Evolutionary conservation across 768 basidiomycete genomes (phyloP), one percentile per base, ranked within the genome.

Genomic region (Serpula lacrymans): DNA sequence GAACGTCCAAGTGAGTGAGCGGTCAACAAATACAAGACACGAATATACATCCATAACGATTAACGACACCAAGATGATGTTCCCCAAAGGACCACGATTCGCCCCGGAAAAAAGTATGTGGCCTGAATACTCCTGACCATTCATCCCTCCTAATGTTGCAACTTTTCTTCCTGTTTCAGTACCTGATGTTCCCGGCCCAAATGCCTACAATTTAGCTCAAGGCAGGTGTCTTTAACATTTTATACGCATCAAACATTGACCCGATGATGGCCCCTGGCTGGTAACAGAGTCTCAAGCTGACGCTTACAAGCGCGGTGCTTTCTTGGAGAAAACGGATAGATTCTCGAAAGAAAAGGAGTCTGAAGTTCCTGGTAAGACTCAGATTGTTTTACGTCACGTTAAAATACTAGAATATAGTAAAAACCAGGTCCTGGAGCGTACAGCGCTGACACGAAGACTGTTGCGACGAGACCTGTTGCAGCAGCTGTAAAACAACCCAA

Each of bases 261-360:
- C 22, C 13, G 13, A 8, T 5, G 12, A 10, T 17, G 10, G 18
- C 24, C 20, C 9, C 18, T 18, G n/a, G n/a, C n/a, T n/a, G n/a
- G n/a, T n/a, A n/a, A n/a, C 41, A 72, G 73, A 73, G 10, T 68
- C 74, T 0, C 64, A 66, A 16, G 61, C 67, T 17, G 77, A 79
- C 21, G 55, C 65, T 12, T 74, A 80, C 53, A 81, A 81, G 53
- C 70, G 71, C 16, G 76, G 78, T 2, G 77, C 75, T 12, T 76
- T 78, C 42, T 62, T 80, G 3, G 78, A 81, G 55, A 80, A 76
- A 48, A 57, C 74, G 2, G 71, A 74, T 28, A 64, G 78, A 2
- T 80, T 80, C 53, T 42, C 50, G 11, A 67, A 71, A 43, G 69
- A 78, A 13, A 72, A 68, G 42, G 48, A 51, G 5, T 57, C 63